Conservation (phyloP, 805 yeast species). For the Torulaspora delbrueckii region DNA sequence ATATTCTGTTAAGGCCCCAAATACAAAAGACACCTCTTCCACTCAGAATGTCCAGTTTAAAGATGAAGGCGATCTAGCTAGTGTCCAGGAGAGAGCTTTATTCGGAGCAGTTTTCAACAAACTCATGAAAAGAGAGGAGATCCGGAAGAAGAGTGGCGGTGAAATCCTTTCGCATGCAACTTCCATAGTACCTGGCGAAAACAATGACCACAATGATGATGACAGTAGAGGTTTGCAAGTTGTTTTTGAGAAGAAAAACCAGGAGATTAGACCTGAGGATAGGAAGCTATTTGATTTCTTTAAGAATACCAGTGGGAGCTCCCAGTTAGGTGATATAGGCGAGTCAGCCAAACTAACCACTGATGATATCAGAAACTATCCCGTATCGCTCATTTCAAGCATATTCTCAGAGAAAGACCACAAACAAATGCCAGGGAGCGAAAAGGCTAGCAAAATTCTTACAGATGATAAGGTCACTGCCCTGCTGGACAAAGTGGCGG, state of each 20-base stretch:
- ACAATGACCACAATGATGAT: not conserved
- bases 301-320: constrained; percentile 11
- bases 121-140: constrained; percentile 24
- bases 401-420: constrained; percentile 11
- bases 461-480: not conserved
- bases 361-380: constrained; percentile 26
- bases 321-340: constrained; percentile 9
- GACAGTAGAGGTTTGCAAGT: constrained; percentile 17
- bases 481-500: not conserved
- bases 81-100: constrained; percentile 26
- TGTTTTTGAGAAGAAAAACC: constrained; percentile 19
- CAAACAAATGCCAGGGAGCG: constrained; percentile 2
- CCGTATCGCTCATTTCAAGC: constrained; percentile 22
- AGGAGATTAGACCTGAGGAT: constrained; percentile 13
- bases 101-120: constrained; percentile 27
- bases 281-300: constrained; percentile 18
- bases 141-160: constrained; percentile 11
- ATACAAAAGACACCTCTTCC: not conserved
- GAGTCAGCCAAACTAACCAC: constrained; percentile 20
- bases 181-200: not conserved
- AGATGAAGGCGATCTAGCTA: constrained; percentile 18
- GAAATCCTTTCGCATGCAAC: constrained; percentile 10
- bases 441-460: constrained; percentile 1
- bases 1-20: not conserved
- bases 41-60: constrained; percentile 15